phyloP scores from a whole-genome alignment of 768 basidiomycete genomes.

The Rhizopogon vinicolor region DNA sequence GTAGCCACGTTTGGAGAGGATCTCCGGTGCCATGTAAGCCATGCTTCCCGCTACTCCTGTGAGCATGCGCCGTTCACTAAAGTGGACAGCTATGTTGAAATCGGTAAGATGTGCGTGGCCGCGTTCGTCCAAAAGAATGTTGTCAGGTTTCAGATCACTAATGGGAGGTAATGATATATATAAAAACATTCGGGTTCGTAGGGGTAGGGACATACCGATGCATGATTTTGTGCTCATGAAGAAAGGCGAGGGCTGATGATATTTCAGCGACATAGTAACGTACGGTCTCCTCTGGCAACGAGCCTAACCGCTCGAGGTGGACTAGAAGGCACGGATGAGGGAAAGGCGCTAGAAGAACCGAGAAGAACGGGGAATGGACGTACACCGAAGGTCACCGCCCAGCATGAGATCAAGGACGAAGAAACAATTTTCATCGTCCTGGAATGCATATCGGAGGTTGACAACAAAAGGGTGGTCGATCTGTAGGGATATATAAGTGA shows the following conservation, averaged over 20 bases:
- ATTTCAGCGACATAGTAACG: constrained; percentile 89
- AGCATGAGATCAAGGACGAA: constrained; percentile 98
- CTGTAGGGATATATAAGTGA: constrained; percentile 34
- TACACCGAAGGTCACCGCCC: constrained; percentile 91
- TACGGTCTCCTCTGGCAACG: constrained; percentile 72
- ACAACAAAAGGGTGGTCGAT: constrained; percentile 95
- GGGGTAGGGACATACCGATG: constrained; percentile 64
- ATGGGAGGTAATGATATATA: neutral
- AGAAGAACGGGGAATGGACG: constrained; percentile 24
- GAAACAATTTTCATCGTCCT: constrained; percentile 98
- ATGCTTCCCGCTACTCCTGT: constrained; percentile 96
- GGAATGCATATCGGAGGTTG: constrained; percentile 93
- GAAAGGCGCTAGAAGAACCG: neutral
- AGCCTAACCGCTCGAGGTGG: constrained; percentile 80
- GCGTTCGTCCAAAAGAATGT: constrained; percentile 91
- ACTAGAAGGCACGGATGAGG: constrained; percentile 39
- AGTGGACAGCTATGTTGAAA: constrained; percentile 99
- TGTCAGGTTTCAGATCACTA: constrained; percentile 96
- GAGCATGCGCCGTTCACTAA: constrained; percentile 74
- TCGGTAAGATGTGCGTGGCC: constrained; percentile 97
- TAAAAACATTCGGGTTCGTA: neutral
- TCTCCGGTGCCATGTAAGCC: constrained; percentile 98
- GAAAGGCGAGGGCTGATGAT: constrained; percentile 80
- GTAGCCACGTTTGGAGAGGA: constrained; percentile 90
- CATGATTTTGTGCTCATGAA: constrained; percentile 93